Conservation (phyloP, 2,329 filamentous ascomycete species). For the Monosporascus sp. region DNA sequence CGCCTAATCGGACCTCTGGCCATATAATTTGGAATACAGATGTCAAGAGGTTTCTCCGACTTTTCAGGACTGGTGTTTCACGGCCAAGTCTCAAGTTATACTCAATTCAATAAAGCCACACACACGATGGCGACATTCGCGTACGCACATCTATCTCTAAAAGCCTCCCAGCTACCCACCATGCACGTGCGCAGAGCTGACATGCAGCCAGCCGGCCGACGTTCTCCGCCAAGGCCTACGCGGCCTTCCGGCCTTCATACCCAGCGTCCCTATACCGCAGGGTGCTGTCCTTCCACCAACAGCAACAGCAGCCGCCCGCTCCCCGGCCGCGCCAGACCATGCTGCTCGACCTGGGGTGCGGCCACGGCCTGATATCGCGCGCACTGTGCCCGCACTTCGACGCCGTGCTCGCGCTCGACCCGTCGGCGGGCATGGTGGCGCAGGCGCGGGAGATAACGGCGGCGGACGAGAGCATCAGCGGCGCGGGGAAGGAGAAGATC, state of each 20-base stretch:
- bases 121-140: conserved; percentile 43
- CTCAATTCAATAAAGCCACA: background rate
- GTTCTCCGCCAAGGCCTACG: conserved; percentile 54
- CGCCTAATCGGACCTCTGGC: too few relatives aligned
- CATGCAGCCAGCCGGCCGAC: conserved; percentile 41
- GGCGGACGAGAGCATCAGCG: background rate
- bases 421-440: conserved; percentile 51
- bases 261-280: conserved; percentile 48
- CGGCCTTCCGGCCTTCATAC: conserved; percentile 55
- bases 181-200: conserved; percentile 6
- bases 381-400: conserved; percentile 49
- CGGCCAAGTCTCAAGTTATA: too few relatives aligned
- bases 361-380: conserved; percentile 54
- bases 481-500: conserved; percentile 34
- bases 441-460: conserved; percentile 40
- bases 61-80: too few relatives aligned
- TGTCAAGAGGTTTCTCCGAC: background rate
- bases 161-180: background rate
- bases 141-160: conserved; percentile 24
- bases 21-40: background rate
- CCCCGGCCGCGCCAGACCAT: conserved; percentile 14
- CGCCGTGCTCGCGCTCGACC: conserved; percentile 49
- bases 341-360: conserved; percentile 57
- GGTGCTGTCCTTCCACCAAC: conserved; percentile 49
- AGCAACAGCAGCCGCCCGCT: conserved; percentile 5